Percentiles rank a stretch among this genome's conserved stretches.
phyloP scores from a whole-genome alignment of 2,329 filamentous ascomycete species.

The Rhynchosporium agropyri region DNA sequence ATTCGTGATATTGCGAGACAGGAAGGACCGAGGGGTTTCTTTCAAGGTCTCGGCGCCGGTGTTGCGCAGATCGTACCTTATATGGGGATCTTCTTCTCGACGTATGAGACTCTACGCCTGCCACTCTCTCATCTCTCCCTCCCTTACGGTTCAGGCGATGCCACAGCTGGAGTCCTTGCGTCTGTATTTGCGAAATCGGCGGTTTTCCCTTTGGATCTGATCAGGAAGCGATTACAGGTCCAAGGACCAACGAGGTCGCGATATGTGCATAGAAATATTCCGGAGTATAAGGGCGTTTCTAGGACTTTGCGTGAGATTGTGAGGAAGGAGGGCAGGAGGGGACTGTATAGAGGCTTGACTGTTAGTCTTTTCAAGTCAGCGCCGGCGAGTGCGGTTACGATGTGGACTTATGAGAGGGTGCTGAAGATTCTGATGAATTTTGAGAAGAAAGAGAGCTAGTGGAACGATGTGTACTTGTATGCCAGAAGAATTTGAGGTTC shows the following conservation, averaged over 20 bases:
- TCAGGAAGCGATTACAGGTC: conserved; percentile 90
- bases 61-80: conserved; percentile 89
- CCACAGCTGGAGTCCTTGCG: conserved; percentile 77
- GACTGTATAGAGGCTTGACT: conserved; percentile 83
- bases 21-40: conserved; percentile 82
- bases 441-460: conserved; percentile 27
- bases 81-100: conserved; percentile 95
- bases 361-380: conserved; percentile 90
- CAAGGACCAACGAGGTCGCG: conserved; percentile 81
- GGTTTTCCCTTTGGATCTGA: conserved; percentile 90
- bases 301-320: conserved; percentile 70
- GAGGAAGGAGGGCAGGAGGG: conserved; percentile 71
- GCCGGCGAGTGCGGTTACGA: conserved; percentile 74
- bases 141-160: conserved; percentile 79
- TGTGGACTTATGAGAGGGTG: conserved; percentile 74
- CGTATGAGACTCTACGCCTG: conserved; percentile 76
- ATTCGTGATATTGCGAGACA: conserved; percentile 71
- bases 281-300: conserved; percentile 71
- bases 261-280: conserved; percentile 88
- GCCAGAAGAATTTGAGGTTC: background rate
- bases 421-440: conserved; percentile 45
- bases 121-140: conserved; percentile 58
- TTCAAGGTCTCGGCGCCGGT: conserved; percentile 80
- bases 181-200: conserved; percentile 83
- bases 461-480: background rate